phyloP scores from a whole-genome alignment of 179 eudicot genomes.

The Kewa caespitosa region DNA sequence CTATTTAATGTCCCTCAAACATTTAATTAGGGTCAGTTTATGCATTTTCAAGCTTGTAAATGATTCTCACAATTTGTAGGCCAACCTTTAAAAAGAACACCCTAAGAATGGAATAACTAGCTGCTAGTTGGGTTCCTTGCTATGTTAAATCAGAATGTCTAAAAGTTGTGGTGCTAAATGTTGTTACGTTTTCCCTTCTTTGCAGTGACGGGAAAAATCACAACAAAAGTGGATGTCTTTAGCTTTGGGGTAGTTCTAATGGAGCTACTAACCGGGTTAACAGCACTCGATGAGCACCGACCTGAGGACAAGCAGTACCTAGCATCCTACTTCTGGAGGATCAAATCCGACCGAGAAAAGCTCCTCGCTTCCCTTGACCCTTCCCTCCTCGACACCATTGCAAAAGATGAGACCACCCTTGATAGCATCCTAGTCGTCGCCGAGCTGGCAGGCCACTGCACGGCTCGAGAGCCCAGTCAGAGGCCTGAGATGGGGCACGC shows the following conservation, averaged over 20 bases:
- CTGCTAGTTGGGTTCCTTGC: too few relatives aligned
- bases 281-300: conserved; percentile 80
- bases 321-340: conserved; percentile 85
- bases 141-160: not conserved
- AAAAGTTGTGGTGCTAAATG: not conserved
- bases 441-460: conserved; percentile 92
- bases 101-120: too few relatives aligned
- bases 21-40: too few relatives aligned
- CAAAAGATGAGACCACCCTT: conserved; percentile 51
- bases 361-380: conserved; percentile 69
- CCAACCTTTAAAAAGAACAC: too few relatives aligned
- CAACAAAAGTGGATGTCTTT: conserved; percentile 85
- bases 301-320: conserved; percentile 87
- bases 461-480: conserved; percentile 81
- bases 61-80: too few relatives aligned
- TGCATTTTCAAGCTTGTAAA: too few relatives aligned
- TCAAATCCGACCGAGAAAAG: conserved; percentile 63
- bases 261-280: conserved; percentile 85
- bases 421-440: conserved; percentile 63
- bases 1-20: too few relatives aligned
- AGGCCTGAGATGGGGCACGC: conserved; percentile 97
- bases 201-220: conserved; percentile 85
- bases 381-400: conserved; percentile 56
- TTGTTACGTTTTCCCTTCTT: not conserved
- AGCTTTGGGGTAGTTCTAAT: conserved; percentile 87